phyloP scores from a whole-genome alignment of 257 asterid species.

The Rehmannia glutinosa region DNA sequence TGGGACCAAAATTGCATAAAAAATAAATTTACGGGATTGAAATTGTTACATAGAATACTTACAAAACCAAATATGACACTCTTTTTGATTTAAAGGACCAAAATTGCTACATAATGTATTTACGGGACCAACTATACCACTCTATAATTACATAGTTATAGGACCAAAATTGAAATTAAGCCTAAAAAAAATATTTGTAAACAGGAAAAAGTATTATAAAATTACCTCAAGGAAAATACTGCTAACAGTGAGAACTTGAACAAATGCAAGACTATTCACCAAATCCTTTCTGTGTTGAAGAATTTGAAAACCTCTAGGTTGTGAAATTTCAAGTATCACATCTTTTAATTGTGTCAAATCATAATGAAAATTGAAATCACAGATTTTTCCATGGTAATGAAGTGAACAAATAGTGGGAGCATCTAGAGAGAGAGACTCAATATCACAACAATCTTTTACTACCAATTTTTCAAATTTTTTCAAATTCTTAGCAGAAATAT shows the following conservation, averaged over 20 bases:
- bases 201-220: slow-evolving; percentile 25
- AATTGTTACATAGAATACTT: too few species aligned
- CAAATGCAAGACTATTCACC: background rate
- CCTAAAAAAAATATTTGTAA: too few species aligned
- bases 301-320: slow-evolving; percentile 4
- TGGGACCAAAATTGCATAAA: too few species aligned
- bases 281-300: background rate
- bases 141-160: too few species aligned
- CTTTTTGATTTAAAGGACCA: too few species aligned
- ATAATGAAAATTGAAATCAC: slow-evolving; percentile 1
- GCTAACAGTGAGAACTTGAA: background rate
- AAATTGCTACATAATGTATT: too few species aligned
- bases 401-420: slow-evolving; percentile 12
- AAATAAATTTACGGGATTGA: too few species aligned
- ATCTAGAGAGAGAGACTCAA: background rate
- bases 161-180: too few species aligned
- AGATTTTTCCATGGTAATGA: slow-evolving; percentile 23
- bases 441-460: slow-evolving; percentile 7
- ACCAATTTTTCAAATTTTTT: slow-evolving; percentile 9
- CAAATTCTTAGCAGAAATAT: background rate
- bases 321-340: slow-evolving; percentile 11
- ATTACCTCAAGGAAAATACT: slow-evolving; percentile 31
- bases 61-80: too few species aligned
- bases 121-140: too few species aligned
- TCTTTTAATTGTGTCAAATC: background rate